These are phyloP conservation scores for Incumbomyces delicatus DNA, from an alignment of 2,329 filamentous ascomycete species.

Conservation along the genomic window DNA sequence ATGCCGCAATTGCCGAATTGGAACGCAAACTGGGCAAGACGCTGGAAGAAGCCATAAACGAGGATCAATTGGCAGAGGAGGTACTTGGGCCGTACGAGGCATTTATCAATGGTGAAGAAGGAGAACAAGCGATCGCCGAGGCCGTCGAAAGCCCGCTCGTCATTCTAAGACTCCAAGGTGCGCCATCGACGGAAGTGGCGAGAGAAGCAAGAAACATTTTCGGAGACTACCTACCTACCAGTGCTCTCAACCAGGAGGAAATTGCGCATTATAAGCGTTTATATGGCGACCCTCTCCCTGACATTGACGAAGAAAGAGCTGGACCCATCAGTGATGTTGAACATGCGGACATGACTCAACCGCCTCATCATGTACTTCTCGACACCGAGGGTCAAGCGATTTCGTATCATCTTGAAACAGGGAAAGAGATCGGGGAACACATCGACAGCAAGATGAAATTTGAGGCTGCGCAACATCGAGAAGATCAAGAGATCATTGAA, in stretches of 20 bases:
- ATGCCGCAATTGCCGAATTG: conserved; percentile 12
- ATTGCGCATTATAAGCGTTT: conserved; percentile 66
- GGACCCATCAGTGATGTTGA: conserved; percentile 19
- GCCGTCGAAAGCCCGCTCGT: conserved; percentile 8
- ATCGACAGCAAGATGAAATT: conserved; percentile 23
- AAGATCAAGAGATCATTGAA: conserved; percentile 15
- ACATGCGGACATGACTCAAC: conserved; percentile 24
- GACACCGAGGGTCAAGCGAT: conserved; percentile 30
- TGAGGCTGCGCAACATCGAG: conserved; percentile 23
- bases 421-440: conserved; percentile 16
- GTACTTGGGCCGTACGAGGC: not conserved
- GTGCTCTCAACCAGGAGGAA: conserved; percentile 60
- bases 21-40: conserved; percentile 13
- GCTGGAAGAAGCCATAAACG: conserved; percentile 15
- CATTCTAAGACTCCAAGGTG: conserved; percentile 11
- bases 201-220: conserved; percentile 64
- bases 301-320: conserved; percentile 23
- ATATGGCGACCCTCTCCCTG: conserved; percentile 58
- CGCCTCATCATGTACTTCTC: conserved; percentile 27
- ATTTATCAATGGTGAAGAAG: not conserved
- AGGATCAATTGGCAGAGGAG: conserved; percentile 7
- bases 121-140: not conserved
- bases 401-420: conserved; percentile 27
- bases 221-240: conserved; percentile 65
- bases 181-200: conserved; percentile 53